Base-by-base conservation (phyloP, 2,329 filamentous ascomycete genomes). In the Ophiocordyceps robertsii region DNA sequence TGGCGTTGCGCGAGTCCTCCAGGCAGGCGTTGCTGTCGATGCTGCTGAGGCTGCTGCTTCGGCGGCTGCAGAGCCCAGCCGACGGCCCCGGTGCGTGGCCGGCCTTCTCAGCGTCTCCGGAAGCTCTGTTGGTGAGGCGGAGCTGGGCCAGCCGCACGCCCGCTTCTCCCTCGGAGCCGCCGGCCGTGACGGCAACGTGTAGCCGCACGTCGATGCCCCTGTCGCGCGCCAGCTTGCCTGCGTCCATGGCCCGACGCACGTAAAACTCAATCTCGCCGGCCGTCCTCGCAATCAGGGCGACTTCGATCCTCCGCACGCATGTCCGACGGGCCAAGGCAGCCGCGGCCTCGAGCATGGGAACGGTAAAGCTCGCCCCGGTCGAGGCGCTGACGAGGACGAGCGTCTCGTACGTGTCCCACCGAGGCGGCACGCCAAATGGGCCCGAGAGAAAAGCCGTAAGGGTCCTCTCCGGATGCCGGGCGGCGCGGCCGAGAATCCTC, bases 351-450 rank as follows among this genome's bases (percentile, higher is more conserved):
- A 80, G 60, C 3, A 80, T 73, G 0, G 75, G 75, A 6, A 80
- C 56, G 1, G 72, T 75, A 43, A 75, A 80, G 4, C 75, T 79
- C 1, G 75, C 71, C n/a, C 76, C 76, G 0, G 76, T 80, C 0
- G 75, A 80, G 0, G 75, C 75, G 0, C 74, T 75, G 36, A 80
- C 71, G 4, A 80, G 61, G 5, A 80, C 60, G 37, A 80, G 56
- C 0, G 73, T 75, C 55, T 80, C 76, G 53, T 72, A 80, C 0
- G 71, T 62, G 39, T 77, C 65, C 71, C 73, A 77, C 5, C 64
- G 61, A 0, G 74, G 72, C 2, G 74, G 72, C 5, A 57, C 57
- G 14, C 75, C 75, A 38, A 71, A 79, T 0, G 75, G 76, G 0
- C 76, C 75, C 2, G 69, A 61, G 2, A 79, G 61, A 32, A 78